A percentile compares a stretch with the other conserved stretches of the same genome.
Conservation (phyloP, 495 filamentous ascomycete genomes). For the Pseudevernia furfuracea region DNA sequence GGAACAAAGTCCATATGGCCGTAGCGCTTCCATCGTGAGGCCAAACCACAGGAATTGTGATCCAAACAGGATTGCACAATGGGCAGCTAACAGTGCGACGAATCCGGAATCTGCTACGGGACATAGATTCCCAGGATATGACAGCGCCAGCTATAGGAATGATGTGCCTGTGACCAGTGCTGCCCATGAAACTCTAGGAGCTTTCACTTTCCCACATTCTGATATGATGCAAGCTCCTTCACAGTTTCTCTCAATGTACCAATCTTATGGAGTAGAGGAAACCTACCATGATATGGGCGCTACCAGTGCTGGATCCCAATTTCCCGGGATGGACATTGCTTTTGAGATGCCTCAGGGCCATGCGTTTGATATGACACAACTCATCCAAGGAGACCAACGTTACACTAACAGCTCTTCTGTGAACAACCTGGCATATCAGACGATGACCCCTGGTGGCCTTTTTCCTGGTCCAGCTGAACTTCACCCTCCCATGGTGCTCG, state of each 20-base stretch:
- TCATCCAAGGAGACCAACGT: conserved; percentile 7
- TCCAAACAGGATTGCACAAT: conserved; percentile 17
- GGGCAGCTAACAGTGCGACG: conserved; percentile 22
- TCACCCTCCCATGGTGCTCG: conserved; percentile 13
- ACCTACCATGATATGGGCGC: conserved; percentile 10
- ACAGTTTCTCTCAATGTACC: conserved; percentile 13
- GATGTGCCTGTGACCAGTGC: conserved; percentile 7
- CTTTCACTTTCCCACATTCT: conserved; percentile 20
- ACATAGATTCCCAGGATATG: conserved; percentile 7
- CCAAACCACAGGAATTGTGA: conserved; percentile 14
- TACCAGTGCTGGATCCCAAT: conserved; percentile 13
- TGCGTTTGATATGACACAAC: conserved; percentile 7
- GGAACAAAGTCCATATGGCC: conserved; percentile 9
- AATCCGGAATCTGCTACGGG: conserved; percentile 10
- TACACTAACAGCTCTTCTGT: conserved; percentile 2
- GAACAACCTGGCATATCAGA: conserved; percentile 2
- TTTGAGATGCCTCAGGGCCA: conserved; percentile 10
- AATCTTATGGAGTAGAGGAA: conserved; percentile 17
- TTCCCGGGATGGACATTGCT: conserved; percentile 12
- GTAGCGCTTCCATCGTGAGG: conserved; percentile 11
- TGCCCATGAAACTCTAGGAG: conserved; percentile 8
- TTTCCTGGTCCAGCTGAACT: conserved; percentile 1
- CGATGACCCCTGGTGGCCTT: not conserved
- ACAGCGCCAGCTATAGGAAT: conserved; percentile 8
- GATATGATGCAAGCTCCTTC: conserved; percentile 19